phyloP scores from a whole-genome alignment of 495 filamentous ascomycete species.

The Corynascus novoguineensis region DNA sequence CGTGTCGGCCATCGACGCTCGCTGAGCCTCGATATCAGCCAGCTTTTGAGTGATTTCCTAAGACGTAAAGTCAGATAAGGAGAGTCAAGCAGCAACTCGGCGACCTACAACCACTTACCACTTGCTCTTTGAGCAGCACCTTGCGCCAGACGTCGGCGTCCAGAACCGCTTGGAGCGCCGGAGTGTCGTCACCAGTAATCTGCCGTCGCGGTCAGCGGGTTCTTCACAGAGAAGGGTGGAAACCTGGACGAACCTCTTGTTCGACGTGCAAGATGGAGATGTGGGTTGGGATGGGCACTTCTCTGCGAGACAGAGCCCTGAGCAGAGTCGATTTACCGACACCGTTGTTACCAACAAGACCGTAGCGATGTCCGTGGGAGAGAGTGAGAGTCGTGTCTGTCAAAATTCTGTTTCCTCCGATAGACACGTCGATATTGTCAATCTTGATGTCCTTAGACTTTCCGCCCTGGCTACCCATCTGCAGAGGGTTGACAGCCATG shows the following conservation, averaged over 20 bases:
- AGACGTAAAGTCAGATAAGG: slow-evolving; percentile 20
- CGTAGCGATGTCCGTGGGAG: slow-evolving; percentile 90
- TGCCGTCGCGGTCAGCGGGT: slow-evolving; percentile 34
- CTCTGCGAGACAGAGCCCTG: slow-evolving; percentile 84
- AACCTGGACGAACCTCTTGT: slow-evolving; percentile 67
- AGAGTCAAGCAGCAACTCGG: not conserved
- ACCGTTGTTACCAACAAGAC: slow-evolving; percentile 98
- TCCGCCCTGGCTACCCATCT: slow-evolving; percentile 61
- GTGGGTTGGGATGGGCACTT: slow-evolving; percentile 88
- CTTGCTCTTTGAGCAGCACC: slow-evolving; percentile 84
- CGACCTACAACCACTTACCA: slow-evolving; percentile 48
- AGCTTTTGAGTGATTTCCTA: slow-evolving; percentile 82
- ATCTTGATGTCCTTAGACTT: slow-evolving; percentile 99
- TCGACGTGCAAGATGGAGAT: slow-evolving; percentile 99
- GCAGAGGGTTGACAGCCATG: slow-evolving; percentile 97
- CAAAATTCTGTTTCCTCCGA: slow-evolving; percentile 82
- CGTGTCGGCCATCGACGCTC: slow-evolving; percentile 76
- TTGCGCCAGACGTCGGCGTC: slow-evolving; percentile 99
- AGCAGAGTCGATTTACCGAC: slow-evolving; percentile 97
- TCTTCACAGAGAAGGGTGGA: not conserved
- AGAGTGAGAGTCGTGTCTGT: slow-evolving; percentile 85
- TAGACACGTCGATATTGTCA: slow-evolving; percentile 89
- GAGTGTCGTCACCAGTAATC: slow-evolving; percentile 94
- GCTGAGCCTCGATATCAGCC: slow-evolving; percentile 70
- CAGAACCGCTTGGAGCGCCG: slow-evolving; percentile 89